Base-by-base conservation (phyloP, 2,329 filamentous ascomycete species). In the Hypoxylon sp. region DNA sequence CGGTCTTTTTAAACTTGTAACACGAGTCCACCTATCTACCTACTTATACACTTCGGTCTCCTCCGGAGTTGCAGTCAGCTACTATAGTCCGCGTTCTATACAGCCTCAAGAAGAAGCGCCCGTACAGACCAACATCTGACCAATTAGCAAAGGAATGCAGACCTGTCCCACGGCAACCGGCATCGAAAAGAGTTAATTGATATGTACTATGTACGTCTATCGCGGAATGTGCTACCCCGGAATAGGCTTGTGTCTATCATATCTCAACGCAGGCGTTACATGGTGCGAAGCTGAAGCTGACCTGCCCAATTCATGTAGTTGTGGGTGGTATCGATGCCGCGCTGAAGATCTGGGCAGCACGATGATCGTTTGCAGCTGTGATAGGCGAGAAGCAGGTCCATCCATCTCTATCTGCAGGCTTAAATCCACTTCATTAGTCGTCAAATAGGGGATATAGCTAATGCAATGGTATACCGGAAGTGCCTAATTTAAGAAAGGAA, bases 301-400 rank as follows among this genome's bases (percentile, higher is more conserved):
- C 55, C 55, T 58, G 55, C 55, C 55, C 25, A 30, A 55, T 58
- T 47, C 43, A 55, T 46, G 11, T 23, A 37, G 43, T 23, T 13
- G 20, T 45, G 29, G 44, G 55, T 55, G 9, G 46, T 51, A 57
- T 45, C 27, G 15, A 34, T 25, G 45, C 27, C 19, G 51, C 42
- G 51, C 46, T 49, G 47, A 51, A n/a, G 47, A 43, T 51, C 26
- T 35, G 11, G 36, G 40, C 41, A 16, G 41, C 40, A 51, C 38
- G 51, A 44, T 27, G 51, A 55, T 58, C 53, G 27, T 27, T 30
- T 31, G 32, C 13, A 43, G 31, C 50, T 54, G 21, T 31, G 20
- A 44, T 34, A 11, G 31, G 8, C 12, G 32, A 19, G 30, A 47
- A 32, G 15, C 30, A 45, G 50, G 32, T 44, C 19, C 15, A 25